A percentile compares a stretch with the other conserved stretches of the same genome.
Conservation (phyloP, 2,329 filamentous ascomycete species). For the Dothideomycetes sp. region DNA sequence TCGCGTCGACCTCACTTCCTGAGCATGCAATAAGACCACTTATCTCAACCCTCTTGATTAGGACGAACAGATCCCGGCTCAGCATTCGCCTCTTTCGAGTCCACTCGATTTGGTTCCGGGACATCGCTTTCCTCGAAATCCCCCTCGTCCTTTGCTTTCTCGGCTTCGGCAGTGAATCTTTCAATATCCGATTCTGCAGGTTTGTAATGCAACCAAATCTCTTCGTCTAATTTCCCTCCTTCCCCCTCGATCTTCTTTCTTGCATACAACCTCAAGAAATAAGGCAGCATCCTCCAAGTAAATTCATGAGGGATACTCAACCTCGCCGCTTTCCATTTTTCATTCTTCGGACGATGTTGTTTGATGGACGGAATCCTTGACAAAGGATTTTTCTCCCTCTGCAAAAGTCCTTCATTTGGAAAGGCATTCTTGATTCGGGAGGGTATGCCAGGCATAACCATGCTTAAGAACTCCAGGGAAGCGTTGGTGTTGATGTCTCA, state of each 20-base stretch:
- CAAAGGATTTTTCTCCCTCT: constrained; percentile 28
- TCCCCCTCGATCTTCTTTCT: constrained; percentile 28
- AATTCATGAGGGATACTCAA: constrained; percentile 53
- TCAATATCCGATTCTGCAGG: constrained; percentile 29
- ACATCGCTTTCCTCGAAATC: background rate
- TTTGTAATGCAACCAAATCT: constrained; percentile 47
- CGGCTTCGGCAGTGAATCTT: no score
- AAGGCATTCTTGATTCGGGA: constrained; percentile 43
- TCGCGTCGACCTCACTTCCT: no score
- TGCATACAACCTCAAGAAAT: constrained; percentile 34
- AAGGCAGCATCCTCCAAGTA: constrained; percentile 39
- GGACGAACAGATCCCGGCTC: background rate
- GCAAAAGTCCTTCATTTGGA: constrained; percentile 43
- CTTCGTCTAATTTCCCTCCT: constrained; percentile 34
- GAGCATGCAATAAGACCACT: no score
- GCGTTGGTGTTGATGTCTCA: constrained; percentile 55
- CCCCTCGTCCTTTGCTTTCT: no score
- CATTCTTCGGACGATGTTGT: constrained; percentile 41
- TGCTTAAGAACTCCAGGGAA: constrained; percentile 52
- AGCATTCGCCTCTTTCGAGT: background rate
- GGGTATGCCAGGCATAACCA: constrained; percentile 41
- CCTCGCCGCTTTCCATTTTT: constrained; percentile 50
- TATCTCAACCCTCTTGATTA: no score
- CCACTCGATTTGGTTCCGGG: no score
- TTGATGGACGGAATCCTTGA: constrained; percentile 41